These are phyloP conservation scores for Deakozyma indianensis DNA, from an alignment of 805 yeast species.

Conservation along the genomic window DNA sequence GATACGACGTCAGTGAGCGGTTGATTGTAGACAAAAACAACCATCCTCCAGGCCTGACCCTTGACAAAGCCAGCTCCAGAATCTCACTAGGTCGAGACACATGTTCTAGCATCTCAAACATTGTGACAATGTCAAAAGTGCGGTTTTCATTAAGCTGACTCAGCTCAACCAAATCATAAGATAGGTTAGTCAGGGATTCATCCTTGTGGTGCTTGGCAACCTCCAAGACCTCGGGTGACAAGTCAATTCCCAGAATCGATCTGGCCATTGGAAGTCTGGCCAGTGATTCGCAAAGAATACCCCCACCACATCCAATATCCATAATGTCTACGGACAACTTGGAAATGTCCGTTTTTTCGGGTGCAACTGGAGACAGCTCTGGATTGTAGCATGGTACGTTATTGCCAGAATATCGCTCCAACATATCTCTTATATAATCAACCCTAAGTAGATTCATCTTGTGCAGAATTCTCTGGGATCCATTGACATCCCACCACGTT, in stretches of 20 bases:
- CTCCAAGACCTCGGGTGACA: slow-evolving; percentile 65
- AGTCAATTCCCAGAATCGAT: slow-evolving; percentile 68
- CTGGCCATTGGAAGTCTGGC: slow-evolving; percentile 54
- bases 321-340: slow-evolving; percentile 34
- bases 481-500: slow-evolving; percentile 97
- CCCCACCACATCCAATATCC: slow-evolving; percentile 99
- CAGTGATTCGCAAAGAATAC: slow-evolving; percentile 72
- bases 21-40: slow-evolving; percentile 84
- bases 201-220: slow-evolving; percentile 76
- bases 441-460: slow-evolving; percentile 83
- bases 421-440: slow-evolving; percentile 65
- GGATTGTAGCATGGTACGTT: slow-evolving; percentile 20
- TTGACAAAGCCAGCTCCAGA: slow-evolving; percentile 48
- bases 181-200: slow-evolving; percentile 45
- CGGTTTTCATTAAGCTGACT: slow-evolving; percentile 37
- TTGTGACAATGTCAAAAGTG: slow-evolving; percentile 62
- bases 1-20: slow-evolving; percentile 74
- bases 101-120: slow-evolving; percentile 93
- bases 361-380: slow-evolving; percentile 1
- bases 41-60: slow-evolving; percentile 70
- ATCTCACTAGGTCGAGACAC: slow-evolving; percentile 74
- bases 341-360: neutral
- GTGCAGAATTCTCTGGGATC: slow-evolving; percentile 86
- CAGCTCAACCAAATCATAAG: slow-evolving; percentile 46
- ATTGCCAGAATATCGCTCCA: slow-evolving; percentile 31